phyloP scores from a whole-genome alignment of 148 eudicot species.

The Persicaria tinctoria region DNA sequence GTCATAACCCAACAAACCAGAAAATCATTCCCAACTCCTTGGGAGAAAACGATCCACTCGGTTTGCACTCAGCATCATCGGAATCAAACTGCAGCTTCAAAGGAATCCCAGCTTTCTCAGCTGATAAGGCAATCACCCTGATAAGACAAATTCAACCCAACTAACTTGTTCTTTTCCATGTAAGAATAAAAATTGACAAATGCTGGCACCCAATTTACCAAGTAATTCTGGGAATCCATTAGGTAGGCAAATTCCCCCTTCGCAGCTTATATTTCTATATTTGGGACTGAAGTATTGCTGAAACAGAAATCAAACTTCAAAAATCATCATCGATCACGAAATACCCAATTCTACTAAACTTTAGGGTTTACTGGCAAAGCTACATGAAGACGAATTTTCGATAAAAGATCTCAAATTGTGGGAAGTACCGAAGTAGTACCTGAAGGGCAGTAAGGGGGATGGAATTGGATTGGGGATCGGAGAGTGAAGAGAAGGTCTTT shows the following conservation, averaged over 20 bases:
- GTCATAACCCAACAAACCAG: constrained; percentile 65
- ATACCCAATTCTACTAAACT: neutral
- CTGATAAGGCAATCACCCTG: constrained; percentile 37
- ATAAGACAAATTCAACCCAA: constrained; percentile 70
- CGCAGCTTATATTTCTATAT: constrained; percentile 35
- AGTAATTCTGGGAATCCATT: constrained; percentile 31
- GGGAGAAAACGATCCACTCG: constrained; percentile 51
- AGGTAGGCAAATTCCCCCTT: constrained; percentile 23
- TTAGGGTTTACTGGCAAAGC: neutral
- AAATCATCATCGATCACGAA: neutral
- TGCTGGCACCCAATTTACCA: constrained; percentile 41
- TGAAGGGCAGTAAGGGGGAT: constrained; percentile 56
- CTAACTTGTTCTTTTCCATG: constrained; percentile 37
- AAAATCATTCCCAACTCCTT: constrained; percentile 54
- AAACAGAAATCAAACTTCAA: neutral
- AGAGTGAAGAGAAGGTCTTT: constrained; percentile 44
- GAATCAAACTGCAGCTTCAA: constrained; percentile 45
- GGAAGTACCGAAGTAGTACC: constrained; percentile 25
- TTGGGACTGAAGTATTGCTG: constrained; percentile 65
- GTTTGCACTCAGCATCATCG: constrained; percentile 55
- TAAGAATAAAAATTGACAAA: constrained; percentile 47
- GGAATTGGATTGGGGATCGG: constrained; percentile 38
- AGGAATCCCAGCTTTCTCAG: constrained; percentile 52
- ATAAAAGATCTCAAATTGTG: neutral
- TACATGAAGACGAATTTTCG: neutral